A percentile compares a stretch with the other conserved stretches of the same genome.
Conservation (phyloP, 371 early-diverging fungal genomes). For the Mortierella sp. region DNA sequence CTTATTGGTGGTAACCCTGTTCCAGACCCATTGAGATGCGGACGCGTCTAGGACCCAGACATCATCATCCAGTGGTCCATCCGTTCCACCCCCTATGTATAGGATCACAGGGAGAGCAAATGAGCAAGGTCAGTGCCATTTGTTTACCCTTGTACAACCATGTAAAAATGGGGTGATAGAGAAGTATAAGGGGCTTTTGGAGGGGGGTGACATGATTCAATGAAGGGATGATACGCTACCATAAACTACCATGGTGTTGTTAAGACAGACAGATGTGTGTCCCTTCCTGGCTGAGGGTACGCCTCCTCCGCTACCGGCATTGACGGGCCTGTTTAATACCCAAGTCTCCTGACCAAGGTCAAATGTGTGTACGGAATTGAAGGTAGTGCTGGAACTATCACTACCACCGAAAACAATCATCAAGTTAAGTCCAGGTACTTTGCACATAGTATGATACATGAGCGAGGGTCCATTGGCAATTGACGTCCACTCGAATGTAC, state of each 20-base stretch:
- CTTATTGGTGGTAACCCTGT: constrained; percentile 40
- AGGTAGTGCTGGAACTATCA: constrained; percentile 13
- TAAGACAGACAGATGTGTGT: constrained; percentile 37
- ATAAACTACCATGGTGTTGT: constrained; percentile 48
- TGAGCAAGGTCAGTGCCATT: constrained; percentile 30
- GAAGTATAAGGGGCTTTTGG: background rate
- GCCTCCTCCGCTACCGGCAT: constrained; percentile 22
- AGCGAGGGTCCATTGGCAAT: constrained; percentile 46
- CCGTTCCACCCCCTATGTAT: constrained; percentile 41
- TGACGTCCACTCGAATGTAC: constrained; percentile 42
- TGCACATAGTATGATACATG: constrained; percentile 54
- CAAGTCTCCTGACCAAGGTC: constrained; percentile 25
- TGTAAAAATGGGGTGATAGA: constrained; percentile 1
- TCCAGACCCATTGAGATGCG: constrained; percentile 37
- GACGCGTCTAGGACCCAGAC: constrained; percentile 51
- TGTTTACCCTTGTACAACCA: constrained; percentile 14
- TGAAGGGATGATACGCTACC: constrained; percentile 26
- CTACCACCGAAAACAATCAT: constrained; percentile 52
- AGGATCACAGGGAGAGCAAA: constrained; percentile 22
- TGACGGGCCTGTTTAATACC: constrained; percentile 16
- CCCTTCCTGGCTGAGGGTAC: constrained; percentile 43
- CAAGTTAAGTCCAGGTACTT: constrained; percentile 32
- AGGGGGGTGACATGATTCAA: background rate
- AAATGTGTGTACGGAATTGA: constrained; percentile 26
- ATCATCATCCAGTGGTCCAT: constrained; percentile 41